Conservation (phyloP, 1,139 yeast genomes). For the Pichia sp. region DNA sequence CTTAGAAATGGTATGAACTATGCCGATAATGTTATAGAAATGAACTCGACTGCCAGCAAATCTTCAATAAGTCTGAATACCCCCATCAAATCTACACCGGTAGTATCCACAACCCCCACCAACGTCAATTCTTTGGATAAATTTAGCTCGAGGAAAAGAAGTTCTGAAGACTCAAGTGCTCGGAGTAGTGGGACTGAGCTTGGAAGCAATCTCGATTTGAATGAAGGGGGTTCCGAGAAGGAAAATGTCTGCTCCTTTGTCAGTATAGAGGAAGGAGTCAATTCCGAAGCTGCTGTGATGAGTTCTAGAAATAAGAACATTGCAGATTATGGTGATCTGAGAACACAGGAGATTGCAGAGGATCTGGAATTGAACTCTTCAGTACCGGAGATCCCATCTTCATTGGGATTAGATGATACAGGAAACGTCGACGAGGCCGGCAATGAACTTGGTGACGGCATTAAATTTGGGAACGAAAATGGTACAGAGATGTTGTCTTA, state of each 20-base stretch:
- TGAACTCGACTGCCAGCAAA: constrained; percentile 2
- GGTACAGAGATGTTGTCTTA: constrained; percentile 43
- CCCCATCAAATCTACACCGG: constrained; percentile 10
- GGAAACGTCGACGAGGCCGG: not conserved
- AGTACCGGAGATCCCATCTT: not conserved
- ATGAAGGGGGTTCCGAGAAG: not conserved
- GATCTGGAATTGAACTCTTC: not conserved
- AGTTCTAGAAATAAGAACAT: constrained; percentile 5
- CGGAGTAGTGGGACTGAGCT: not conserved
- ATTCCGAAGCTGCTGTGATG: not conserved
- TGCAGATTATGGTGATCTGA: constrained; percentile 3
- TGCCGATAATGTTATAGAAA: not conserved
- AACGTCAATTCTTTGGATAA: constrained; percentile 9
- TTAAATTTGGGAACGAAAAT: constrained; percentile 15
- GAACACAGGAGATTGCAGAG: not conserved
- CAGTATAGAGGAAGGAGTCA: not conserved
- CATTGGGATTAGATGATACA: not conserved
- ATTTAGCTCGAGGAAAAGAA: not conserved
- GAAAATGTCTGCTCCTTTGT: not conserved
- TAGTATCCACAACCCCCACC: constrained; percentile 11
- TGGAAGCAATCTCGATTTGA: not conserved
- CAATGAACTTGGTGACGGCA: constrained; percentile 8
- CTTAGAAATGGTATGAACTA: not conserved
- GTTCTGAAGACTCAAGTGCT: not conserved
- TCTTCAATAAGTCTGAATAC: constrained; percentile 9